A percentile compares a stretch with the other conserved stretches of the same genome.
Conservation (phyloP, 805 yeast species). For the Ogataea chonburiensis region DNA sequence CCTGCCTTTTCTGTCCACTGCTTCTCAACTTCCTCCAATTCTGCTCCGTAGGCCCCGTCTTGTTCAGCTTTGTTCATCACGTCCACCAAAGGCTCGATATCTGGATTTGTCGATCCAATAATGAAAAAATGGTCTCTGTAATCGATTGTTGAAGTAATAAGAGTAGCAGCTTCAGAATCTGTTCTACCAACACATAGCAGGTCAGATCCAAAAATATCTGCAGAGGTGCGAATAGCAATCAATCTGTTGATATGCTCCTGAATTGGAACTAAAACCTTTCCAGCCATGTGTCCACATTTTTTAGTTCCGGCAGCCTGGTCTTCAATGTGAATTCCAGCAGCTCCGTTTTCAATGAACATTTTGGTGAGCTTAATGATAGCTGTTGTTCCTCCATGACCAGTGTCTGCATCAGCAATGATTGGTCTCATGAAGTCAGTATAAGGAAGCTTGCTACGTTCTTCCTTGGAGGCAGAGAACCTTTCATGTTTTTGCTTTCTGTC, state of each 20-base stretch:
- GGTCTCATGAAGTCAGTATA: constrained; percentile 90
- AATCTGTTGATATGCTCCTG: constrained; percentile 96
- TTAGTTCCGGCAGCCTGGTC: constrained; percentile 99
- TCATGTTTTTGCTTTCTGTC: constrained; percentile 94
- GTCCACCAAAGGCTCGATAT: constrained; percentile 67
- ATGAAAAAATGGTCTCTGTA: constrained; percentile 91
- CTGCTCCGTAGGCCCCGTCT: constrained; percentile 68
- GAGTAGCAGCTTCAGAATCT: constrained; percentile 96
- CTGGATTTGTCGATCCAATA: constrained; percentile 87
- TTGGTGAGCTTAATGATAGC: constrained; percentile 94
- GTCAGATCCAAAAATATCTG: constrained; percentile 88
- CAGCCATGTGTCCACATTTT: constrained; percentile 99
- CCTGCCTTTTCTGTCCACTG: constrained; percentile 84
- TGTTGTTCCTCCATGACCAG: constrained; percentile 98
- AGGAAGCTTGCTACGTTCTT: constrained; percentile 66
- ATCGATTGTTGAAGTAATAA: constrained; percentile 91
- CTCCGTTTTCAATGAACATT: constrained; percentile 96
- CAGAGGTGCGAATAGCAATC: constrained; percentile 91
- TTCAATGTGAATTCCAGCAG: constrained; percentile 98
- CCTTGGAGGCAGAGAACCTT: constrained; percentile 59
- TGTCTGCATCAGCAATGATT: constrained; percentile 95
- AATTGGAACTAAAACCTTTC: constrained; percentile 94
- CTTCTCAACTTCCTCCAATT: constrained; percentile 69
- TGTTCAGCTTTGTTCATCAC: constrained; percentile 81
- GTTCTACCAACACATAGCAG: constrained; percentile 90